phyloP scores from a whole-genome alignment of 192 early-diverging fungal genomes.

The Kickxella alabastrina region DNA sequence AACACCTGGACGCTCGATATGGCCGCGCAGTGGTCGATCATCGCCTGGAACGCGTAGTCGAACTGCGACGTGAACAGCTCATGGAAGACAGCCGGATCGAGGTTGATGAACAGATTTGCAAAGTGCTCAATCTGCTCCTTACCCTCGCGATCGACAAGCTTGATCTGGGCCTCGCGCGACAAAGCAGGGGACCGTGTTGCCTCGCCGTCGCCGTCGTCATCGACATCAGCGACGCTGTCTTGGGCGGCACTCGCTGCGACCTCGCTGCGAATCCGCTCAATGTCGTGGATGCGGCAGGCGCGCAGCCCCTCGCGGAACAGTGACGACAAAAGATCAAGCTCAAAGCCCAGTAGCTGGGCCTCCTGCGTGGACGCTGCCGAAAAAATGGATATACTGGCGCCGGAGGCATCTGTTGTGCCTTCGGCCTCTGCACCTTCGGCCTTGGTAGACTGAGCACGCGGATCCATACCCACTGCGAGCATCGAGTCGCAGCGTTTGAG shows the following conservation, averaged over 20 bases:
- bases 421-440: constrained; percentile 3
- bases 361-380: constrained; percentile 27
- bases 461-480: constrained; percentile 42
- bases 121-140: constrained; percentile 92
- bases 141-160: constrained; percentile 72
- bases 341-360: constrained; percentile 41
- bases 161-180: constrained; percentile 52
- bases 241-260: not conserved
- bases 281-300: constrained; percentile 47
- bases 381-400: not conserved
- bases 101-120: constrained; percentile 72
- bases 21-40: constrained; percentile 70
- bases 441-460: not conserved
- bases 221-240: not conserved
- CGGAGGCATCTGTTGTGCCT: not conserved
- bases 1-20: constrained; percentile 86
- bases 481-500: constrained; percentile 70
- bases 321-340: constrained; percentile 40
- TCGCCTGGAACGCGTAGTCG: constrained; percentile 77
- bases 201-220: not conserved
- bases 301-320: constrained; percentile 49
- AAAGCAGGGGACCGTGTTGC: not conserved
- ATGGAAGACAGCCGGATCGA: constrained; percentile 90
- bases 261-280: constrained; percentile 27
- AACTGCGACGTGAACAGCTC: constrained; percentile 93